Evolutionary conservation across 352 stramenopile genomes (phyloP).

Genomic region (Pythium phragmitis): DNA sequence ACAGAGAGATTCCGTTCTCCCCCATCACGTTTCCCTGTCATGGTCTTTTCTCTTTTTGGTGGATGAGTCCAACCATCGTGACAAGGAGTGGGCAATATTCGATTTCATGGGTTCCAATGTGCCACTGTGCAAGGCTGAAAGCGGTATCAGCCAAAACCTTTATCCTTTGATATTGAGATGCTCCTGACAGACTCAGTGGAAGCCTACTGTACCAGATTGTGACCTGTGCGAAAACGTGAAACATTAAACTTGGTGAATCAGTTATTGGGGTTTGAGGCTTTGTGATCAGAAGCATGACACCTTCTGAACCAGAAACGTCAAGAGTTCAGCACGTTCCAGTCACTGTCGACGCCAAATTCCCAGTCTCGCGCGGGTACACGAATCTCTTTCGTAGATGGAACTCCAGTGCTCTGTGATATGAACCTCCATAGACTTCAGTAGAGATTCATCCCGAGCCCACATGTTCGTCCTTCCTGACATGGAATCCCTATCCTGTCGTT

Average conservation of each 20-base stretch:
- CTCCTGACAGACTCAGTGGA: conserved; percentile 1
- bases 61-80: background rate
- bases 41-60: background rate
- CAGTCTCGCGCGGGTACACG: too few relatives aligned
- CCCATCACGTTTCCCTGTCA: background rate
- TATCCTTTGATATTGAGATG: conserved; percentile 9
- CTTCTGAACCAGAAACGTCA: conserved; percentile 2
- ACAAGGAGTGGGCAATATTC: background rate
- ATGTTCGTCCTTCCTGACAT: too few relatives aligned
- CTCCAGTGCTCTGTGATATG: too few relatives aligned
- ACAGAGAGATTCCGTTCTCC: background rate
- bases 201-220: background rate
- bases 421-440: too few relatives aligned
- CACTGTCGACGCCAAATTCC: background rate
- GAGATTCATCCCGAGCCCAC: too few relatives aligned
- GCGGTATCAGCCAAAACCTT: background rate
- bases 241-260: background rate
- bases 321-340: conserved; percentile 1
- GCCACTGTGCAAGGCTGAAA: conserved; percentile 7
- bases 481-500: too few relatives aligned
- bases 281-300: background rate
- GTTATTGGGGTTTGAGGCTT: background rate
- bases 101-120: background rate
- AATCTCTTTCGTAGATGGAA: background rate
- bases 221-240: background rate